These are phyloP conservation scores for Debaryomyces nepalensis DNA, from an alignment of 1,139 yeast genomes.

Conservation along the genomic window DNA sequence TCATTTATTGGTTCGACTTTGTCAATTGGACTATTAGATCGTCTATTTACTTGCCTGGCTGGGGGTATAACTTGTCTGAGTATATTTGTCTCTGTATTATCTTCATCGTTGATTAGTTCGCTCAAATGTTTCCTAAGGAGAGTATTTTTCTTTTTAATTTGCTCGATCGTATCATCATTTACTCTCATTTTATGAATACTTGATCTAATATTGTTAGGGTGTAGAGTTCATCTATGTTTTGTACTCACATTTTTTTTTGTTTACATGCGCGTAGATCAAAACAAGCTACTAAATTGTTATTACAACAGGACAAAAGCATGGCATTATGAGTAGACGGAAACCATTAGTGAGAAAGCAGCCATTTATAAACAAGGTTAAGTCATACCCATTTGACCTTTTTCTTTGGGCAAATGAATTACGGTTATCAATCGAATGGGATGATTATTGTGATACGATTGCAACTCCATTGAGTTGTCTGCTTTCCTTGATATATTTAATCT, in stretches of 20 bases:
- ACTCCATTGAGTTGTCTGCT: slow-evolving; percentile 51
- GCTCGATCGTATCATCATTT: slow-evolving; percentile 14
- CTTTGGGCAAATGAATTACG: slow-evolving; percentile 57
- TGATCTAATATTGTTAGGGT: not conserved
- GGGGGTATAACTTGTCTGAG: slow-evolving; percentile 14
- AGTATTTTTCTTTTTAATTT: slow-evolving; percentile 14
- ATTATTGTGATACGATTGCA: slow-evolving; percentile 48
- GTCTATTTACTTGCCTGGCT: not conserved
- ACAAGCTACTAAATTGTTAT: too few species aligned
- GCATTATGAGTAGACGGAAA: slow-evolving; percentile 7
- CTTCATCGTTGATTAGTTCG: slow-evolving; percentile 16
- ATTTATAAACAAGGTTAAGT: slow-evolving; percentile 41
- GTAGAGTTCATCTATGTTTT: not conserved
- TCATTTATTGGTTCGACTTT: not conserved
- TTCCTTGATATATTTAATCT: slow-evolving; percentile 23
- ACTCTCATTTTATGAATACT: slow-evolving; percentile 3
- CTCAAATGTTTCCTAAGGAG: slow-evolving; percentile 14
- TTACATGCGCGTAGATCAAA: slow-evolving; percentile 11
- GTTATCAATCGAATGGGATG: slow-evolving; percentile 69
- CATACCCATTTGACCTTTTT: slow-evolving; percentile 63
- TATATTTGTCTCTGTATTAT: slow-evolving; percentile 17
- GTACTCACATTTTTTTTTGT: slow-evolving; percentile 10
- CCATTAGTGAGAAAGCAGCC: slow-evolving; percentile 33
- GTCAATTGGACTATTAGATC: slow-evolving; percentile 1
- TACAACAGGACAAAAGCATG: too few species aligned